These are phyloP conservation scores for Aspergillus neoniger DNA, from an alignment of 2,329 filamentous ascomycete species.

Conservation along the genomic window DNA sequence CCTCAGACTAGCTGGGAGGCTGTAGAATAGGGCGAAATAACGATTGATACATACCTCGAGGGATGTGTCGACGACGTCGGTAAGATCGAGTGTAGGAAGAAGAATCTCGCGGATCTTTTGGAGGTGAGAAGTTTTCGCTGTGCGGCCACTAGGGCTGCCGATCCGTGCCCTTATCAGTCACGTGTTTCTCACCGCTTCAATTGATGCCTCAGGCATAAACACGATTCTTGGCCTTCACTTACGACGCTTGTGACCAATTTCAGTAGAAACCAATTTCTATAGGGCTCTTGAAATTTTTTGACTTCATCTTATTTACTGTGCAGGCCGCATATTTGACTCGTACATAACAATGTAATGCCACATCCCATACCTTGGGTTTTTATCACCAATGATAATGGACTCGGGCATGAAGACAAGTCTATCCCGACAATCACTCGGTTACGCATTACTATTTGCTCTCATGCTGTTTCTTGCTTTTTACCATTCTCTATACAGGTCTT, in stretches of 20 bases:
- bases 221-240: background rate
- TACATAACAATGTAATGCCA: no score
- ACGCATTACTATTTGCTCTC: background rate
- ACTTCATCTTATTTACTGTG: no score
- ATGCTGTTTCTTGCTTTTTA: background rate
- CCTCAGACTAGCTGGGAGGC: slow-evolving; percentile 48
- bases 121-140: slow-evolving; percentile 31
- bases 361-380: no score
- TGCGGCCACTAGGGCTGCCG: slow-evolving; percentile 35
- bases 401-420: no score
- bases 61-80: slow-evolving; percentile 31
- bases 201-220: slow-evolving; percentile 19
- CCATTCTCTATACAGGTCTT: slow-evolving; percentile 29
- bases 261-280: no score
- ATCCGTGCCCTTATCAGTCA: slow-evolving; percentile 33
- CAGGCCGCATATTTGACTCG: no score
- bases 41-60: slow-evolving; percentile 46
- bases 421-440: background rate
- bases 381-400: no score
- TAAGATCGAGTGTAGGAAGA: slow-evolving; percentile 27
- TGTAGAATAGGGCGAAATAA: slow-evolving; percentile 27
- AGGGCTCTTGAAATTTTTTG: no score
- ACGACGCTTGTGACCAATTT: no score
- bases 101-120: slow-evolving; percentile 10
- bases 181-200: slow-evolving; percentile 19